Conservation (phyloP, 768 basidiomycete genomes). For the Pleurotus giganteus region DNA sequence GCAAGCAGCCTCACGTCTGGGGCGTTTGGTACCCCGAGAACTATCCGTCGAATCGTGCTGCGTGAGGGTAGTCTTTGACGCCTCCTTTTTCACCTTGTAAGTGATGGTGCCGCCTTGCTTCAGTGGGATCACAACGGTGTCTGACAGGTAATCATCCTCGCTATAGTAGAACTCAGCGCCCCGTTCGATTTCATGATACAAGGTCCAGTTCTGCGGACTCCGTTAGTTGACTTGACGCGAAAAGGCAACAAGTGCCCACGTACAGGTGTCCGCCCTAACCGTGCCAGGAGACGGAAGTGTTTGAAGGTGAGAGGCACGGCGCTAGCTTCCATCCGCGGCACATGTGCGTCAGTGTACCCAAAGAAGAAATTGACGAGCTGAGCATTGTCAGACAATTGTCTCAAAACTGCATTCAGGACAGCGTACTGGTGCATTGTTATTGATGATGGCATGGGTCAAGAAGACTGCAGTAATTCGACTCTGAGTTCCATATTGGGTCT, state of each 20-base stretch:
- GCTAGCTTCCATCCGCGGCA: neutral
- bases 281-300: conserved; percentile 74
- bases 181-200: conserved; percentile 60
- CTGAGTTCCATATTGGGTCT: conserved; percentile 50
- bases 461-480: conserved; percentile 64
- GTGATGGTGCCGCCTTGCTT: neutral
- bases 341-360: conserved; percentile 12
- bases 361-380: conserved; percentile 1
- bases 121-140: conserved; percentile 19
- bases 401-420: conserved; percentile 3
- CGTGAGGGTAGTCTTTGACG: conserved; percentile 12
- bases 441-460: conserved; percentile 72
- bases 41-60: neutral
- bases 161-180: conserved; percentile 69
- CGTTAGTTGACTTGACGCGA: neutral
- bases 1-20: conserved; percentile 53
- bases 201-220: conserved; percentile 40
- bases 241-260: conserved; percentile 21
- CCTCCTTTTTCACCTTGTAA: conserved; percentile 41
- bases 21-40: conserved; percentile 45
- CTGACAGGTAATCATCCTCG: conserved; percentile 65
- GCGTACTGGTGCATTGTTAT: conserved; percentile 51
- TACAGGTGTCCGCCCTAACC: conserved; percentile 60
- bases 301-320: conserved; percentile 70
- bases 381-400: neutral